Conservation (phyloP, 2,329 filamentous ascomycete genomes). For the Pyrenophora tritici-repentis region DNA sequence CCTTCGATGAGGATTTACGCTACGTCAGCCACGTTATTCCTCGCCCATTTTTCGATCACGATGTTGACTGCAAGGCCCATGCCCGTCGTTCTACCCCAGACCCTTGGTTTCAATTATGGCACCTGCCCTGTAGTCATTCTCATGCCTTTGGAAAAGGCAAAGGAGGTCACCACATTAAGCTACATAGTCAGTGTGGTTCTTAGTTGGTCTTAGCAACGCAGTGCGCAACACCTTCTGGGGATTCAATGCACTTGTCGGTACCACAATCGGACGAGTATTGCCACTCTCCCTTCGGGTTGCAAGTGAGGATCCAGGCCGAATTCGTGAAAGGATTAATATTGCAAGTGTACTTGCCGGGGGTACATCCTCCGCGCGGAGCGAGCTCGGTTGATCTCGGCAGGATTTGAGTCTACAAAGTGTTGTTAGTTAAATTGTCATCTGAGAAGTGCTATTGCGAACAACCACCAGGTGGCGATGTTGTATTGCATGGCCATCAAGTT, state of each 20-base stretch:
- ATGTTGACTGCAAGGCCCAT: no score
- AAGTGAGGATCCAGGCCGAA: conserved; percentile 1
- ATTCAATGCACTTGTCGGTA: not conserved
- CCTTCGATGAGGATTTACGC: no score
- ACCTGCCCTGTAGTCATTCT: not conserved
- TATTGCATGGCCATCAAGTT: no score
- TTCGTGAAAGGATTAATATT: not conserved
- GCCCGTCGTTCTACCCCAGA: not conserved
- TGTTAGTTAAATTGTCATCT: not conserved
- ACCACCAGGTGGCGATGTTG: no score
- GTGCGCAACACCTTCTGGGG: not conserved
- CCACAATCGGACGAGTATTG: conserved; percentile 3
- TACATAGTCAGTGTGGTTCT: not conserved
- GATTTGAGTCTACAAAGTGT: not conserved
- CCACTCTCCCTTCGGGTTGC: conserved; percentile 1
- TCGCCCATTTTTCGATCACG: no score
- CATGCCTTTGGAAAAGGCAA: no score
- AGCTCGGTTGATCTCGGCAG: not conserved
- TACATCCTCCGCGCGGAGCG: not conserved
- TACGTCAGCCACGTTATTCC: no score
- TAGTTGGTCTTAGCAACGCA: not conserved
- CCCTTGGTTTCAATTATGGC: not conserved
- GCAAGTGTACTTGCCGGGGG: conserved; percentile 1
- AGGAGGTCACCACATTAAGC: no score
- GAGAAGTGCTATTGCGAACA: no score